phyloP scores from a whole-genome alignment of 306 rosid species.

The Begonia peltatifolia region DNA sequence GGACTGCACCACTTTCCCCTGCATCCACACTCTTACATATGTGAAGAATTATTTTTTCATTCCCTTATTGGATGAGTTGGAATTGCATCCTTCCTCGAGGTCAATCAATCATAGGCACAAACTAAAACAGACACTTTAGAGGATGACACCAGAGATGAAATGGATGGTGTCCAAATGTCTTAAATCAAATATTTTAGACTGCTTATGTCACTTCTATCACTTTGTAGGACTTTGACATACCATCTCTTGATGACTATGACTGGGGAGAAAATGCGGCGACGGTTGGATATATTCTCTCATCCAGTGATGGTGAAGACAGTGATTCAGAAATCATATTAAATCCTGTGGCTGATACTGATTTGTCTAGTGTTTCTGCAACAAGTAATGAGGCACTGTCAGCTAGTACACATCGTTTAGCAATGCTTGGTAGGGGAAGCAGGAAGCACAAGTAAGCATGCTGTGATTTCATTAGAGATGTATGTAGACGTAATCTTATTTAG shows the following conservation, averaged over 20 bases:
- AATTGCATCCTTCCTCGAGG: too few relatives aligned
- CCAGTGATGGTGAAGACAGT: slow-evolving; percentile 68
- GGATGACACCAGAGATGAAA: too few relatives aligned
- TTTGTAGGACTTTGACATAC: slow-evolving; percentile 47
- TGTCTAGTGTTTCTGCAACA: slow-evolving; percentile 45
- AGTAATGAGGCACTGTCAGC: slow-evolving; percentile 43
- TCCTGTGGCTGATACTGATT: slow-evolving; percentile 51
- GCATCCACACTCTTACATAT: too few relatives aligned
- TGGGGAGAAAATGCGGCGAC: slow-evolving; percentile 33
- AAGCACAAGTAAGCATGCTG: slow-evolving; percentile 49
- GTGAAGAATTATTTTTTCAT: too few relatives aligned
- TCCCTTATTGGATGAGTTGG: too few relatives aligned
- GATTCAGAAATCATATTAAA: slow-evolving; percentile 43
- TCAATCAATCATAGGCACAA: too few relatives aligned
- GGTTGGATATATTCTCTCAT: slow-evolving; percentile 24
- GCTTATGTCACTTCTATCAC: too few relatives aligned
- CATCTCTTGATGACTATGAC: slow-evolving; percentile 48
- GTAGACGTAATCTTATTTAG: neutral
- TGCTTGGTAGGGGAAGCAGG: slow-evolving; percentile 43
- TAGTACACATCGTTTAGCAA: slow-evolving; percentile 58
- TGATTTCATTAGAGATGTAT: neutral
- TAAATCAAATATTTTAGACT: too few relatives aligned
- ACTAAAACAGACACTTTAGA: too few relatives aligned
- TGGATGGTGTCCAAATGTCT: too few relatives aligned
- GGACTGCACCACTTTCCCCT: too few relatives aligned